These are phyloP conservation scores for Amaranthus tricolor DNA, from an alignment of 179 eudicot species.

Conservation along the genomic window DNA sequence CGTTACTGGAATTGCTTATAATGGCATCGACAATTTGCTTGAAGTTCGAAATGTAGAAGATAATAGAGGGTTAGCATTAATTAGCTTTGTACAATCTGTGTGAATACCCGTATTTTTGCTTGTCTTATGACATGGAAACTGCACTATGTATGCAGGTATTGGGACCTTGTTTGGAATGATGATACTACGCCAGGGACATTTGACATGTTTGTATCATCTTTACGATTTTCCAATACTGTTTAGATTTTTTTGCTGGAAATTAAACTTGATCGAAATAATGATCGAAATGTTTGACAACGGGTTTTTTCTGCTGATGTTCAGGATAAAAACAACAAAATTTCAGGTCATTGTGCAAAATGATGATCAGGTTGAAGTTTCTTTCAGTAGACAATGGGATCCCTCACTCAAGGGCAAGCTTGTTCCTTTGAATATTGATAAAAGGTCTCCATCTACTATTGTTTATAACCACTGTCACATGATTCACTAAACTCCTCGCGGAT, in stretches of 20 bases:
- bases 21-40: constrained; percentile 49
- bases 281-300: not conserved
- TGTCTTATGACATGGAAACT: constrained; percentile 8
- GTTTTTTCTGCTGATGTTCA: constrained; percentile 21
- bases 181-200: constrained; percentile 32
- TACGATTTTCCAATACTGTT: not conserved
- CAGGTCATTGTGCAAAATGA: constrained; percentile 46
- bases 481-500: too few relatives aligned
- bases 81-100: not conserved
- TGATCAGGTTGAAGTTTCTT: constrained; percentile 69
- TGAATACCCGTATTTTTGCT: not conserved
- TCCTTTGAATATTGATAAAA: constrained; percentile 78
- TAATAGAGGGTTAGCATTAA: constrained; percentile 38
- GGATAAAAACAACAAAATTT: constrained; percentile 59
- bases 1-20: constrained; percentile 41
- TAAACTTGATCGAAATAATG: not conserved
- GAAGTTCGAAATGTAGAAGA: constrained; percentile 39
- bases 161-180: constrained; percentile 47
- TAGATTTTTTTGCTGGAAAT: not conserved
- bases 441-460: constrained; percentile 36
- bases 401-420: constrained; percentile 35
- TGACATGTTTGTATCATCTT: constrained; percentile 33
- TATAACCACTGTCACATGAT: not conserved
- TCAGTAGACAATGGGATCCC: constrained; percentile 53
- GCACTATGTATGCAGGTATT: constrained; percentile 30